Percentiles rank a stretch among this genome's conserved stretches.
Evolutionary conservation across 495 filamentous ascomycete genomes (phyloP).

Genomic region (Symbiotaphrina buchneri): DNA sequence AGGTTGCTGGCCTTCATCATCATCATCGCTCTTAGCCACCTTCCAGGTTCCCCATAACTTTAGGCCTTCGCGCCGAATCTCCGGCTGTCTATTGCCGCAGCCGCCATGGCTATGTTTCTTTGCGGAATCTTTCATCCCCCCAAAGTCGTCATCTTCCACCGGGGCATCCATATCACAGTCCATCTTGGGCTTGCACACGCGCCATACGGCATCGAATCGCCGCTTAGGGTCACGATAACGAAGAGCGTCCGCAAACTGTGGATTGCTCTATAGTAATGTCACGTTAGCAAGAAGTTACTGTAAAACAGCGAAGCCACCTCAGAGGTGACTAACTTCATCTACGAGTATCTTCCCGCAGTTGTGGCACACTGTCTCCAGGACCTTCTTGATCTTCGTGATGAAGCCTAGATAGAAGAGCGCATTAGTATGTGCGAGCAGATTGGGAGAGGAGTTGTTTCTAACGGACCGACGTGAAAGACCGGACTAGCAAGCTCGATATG

Average conservation of each 20-base stretch:
- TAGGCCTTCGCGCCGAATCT: slow-evolving; percentile 66
- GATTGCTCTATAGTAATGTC: slow-evolving; percentile 39
- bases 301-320: slow-evolving; percentile 10
- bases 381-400: slow-evolving; percentile 92
- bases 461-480: slow-evolving; percentile 66
- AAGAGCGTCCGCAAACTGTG: slow-evolving; percentile 60
- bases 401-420: slow-evolving; percentile 35
- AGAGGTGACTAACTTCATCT: slow-evolving; percentile 75
- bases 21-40: slow-evolving; percentile 45
- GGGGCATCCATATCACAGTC: slow-evolving; percentile 53
- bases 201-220: slow-evolving; percentile 78
- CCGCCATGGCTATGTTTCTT: slow-evolving; percentile 45
- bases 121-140: slow-evolving; percentile 3
- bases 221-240: slow-evolving; percentile 72
- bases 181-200: slow-evolving; percentile 66
- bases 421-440: too few relatives aligned
- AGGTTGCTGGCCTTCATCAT: slow-evolving; percentile 36
- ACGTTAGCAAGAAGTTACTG: slow-evolving; percentile 40
- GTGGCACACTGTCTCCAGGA: slow-evolving; percentile 93
- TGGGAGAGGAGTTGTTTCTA: neutral
- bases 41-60: slow-evolving; percentile 67
- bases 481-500: slow-evolving; percentile 92
- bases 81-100: slow-evolving; percentile 78
- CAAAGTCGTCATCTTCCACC: slow-evolving; percentile 27
- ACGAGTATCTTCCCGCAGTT: slow-evolving; percentile 90